Base-by-base conservation (phyloP, 164 flowering plant genomes). In the Aristolochia contorta region DNA sequence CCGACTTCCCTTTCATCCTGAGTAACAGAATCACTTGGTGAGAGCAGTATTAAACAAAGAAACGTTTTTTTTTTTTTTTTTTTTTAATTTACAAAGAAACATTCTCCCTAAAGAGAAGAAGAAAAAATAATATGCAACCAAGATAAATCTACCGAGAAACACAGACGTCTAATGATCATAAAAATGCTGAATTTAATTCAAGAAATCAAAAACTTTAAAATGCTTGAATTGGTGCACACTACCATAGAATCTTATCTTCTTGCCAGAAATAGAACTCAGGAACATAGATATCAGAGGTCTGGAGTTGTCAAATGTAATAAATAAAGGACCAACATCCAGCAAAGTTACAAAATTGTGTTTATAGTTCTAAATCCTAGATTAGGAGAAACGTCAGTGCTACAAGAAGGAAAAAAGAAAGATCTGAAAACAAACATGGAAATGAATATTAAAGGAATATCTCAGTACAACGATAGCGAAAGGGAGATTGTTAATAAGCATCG, bases 1-100 rank as follows among this genome's bases (percentile, higher is more conserved):
- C 82, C 56, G 8, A 62, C 75, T 63, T 76, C 81, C 70, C 83
- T 75, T 60, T 74, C 78, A 47, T 85, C 88, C 96, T 92, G 76
- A 72, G 54, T 30, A 67, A 65, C 6, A 33, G 49, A 46, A 21
- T 57, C 59, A 50, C 4, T 30, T 50, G 25, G 20, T 19, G 43
- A 49, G 16, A 6, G 9, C 53, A 49, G 54, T 51, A 62, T 14
- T 13, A 32, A 70, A 33, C 48, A 3, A 22, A 30, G 58, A n/a
- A 53, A 56, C 30, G 24, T 46, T n/a, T n/a, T n/a, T n/a, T n/a
- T n/a, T n/a, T n/a, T n/a, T n/a, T n/a, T n/a, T n/a, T n/a, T n/a
- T n/a, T n/a, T n/a, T n/a, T n/a, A n/a, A n/a, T n/a, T n/a, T n/a
- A n/a, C n/a, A n/a, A n/a, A n/a, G n/a, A n/a, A n/a, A n/a, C n/a